These are phyloP conservation scores for Sporothrix luriei DNA, from an alignment of 2,329 filamentous ascomycete species.

Conservation along the genomic window DNA sequence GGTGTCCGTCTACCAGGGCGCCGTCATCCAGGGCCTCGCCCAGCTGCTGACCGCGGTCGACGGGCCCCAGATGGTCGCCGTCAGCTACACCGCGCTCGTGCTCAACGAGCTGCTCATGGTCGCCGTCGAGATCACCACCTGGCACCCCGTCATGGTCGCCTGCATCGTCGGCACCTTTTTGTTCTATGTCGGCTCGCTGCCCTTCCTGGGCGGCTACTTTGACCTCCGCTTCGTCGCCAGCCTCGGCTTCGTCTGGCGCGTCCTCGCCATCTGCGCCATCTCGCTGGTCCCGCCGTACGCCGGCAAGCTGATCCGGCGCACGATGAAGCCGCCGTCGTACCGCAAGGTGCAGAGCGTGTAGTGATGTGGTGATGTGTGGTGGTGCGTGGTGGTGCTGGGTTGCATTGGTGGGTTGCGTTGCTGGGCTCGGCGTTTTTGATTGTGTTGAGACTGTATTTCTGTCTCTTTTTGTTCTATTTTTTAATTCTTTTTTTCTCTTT, in stretches of 20 bases:
- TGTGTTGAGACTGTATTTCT: not conserved
- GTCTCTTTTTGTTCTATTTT: not conserved
- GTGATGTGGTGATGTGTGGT: too few relatives aligned
- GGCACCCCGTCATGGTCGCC: conserved; percentile 91
- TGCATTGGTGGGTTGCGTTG: not conserved
- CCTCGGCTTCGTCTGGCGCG: conserved; percentile 86
- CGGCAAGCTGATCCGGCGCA: conserved; percentile 80
- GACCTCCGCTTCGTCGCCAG: conserved; percentile 74
- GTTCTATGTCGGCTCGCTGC: conserved; percentile 79
- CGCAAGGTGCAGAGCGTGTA: conserved; percentile 81
- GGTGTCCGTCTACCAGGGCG: conserved; percentile 92
- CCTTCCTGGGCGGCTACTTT: conserved; percentile 88
- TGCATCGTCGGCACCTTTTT: conserved; percentile 79
- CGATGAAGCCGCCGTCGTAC: conserved; percentile 89
- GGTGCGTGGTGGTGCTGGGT: not conserved
- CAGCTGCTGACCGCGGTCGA: conserved; percentile 83
- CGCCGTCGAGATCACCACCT: conserved; percentile 92
- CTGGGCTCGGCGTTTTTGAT: not conserved
- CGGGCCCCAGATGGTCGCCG: conserved; percentile 75
- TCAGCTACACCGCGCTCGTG: conserved; percentile 88
- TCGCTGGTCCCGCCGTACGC: conserved; percentile 84
- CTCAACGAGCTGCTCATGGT: conserved; percentile 98
- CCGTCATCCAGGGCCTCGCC: conserved; percentile 91
- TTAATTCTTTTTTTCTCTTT: conserved; percentile 2
- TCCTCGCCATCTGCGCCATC: conserved; percentile 75